Base-by-base conservation (phyloP, 129 eudicot genomes). In the Lonicera japonica region DNA sequence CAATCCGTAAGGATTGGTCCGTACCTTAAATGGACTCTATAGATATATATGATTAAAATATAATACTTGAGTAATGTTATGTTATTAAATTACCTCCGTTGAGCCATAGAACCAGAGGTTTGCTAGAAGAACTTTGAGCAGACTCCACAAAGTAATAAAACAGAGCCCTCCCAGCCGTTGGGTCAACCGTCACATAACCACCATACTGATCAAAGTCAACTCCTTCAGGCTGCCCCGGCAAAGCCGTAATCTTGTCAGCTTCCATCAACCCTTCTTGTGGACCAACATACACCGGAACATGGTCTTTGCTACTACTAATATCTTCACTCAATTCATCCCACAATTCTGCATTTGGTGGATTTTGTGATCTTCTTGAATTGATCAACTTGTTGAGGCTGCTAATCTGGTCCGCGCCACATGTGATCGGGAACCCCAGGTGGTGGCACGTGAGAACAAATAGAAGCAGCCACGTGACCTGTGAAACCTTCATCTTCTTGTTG, bases 81-180 rank as follows among this genome's bases (percentile, higher is more conserved):
- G n/a, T n/a, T n/a, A n/a, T n/a, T 25, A n/a, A n/a, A 20, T 52
- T 74, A 74, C 79, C 79, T 68, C 79, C 79, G 29, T 68, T 74
- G 40, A 83, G 76, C 86, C 90, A 83, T 50, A 79, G 56, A 24
- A 83, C 73, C 4, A 83, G 83, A 61, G 90, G 86, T 17, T 83
- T 83, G 55, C 68, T 66, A 5, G 73, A 73, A 39, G 90, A 29
- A 50, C 79, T 58, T 3, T 66, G 53, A 17, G 84, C 77, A 9
- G 85, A 83, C 57, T 83, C 83, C n/a, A 68, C 79, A 13, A 83
- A 83, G 59, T 83, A 83, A 46, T 83, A 79, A 36, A 83, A 83
- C 61, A 83, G 51, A 0, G 89, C 80, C 40, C 78, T 45, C 29
- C 86, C 85, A 20, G 85, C 77, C 16, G 55, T 17, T 3, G 73